Percentiles rank a stretch among this genome's conserved stretches.
Evolutionary conservation across 148 eudicot genomes (phyloP).

Genomic region (Heliamphora exappendiculata): DNA sequence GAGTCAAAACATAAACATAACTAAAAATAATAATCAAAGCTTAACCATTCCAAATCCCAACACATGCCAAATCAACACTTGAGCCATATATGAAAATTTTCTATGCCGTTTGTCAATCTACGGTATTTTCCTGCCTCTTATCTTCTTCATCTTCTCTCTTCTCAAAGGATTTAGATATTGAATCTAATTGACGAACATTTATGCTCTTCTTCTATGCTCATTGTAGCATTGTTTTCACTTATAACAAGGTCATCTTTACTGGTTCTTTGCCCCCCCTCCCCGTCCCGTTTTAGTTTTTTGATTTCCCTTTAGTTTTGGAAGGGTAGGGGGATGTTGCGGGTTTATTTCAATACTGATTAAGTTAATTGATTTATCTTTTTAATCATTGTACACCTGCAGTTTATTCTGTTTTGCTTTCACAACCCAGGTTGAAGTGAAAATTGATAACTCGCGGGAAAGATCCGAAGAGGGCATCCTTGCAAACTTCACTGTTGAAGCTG

Average conservation of each 20-base stretch:
- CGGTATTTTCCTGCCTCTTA: too few species aligned
- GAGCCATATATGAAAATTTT: too few species aligned
- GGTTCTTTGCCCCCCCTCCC: neutral
- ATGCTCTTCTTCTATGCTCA: neutral
- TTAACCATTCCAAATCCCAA: too few species aligned
- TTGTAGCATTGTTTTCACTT: neutral
- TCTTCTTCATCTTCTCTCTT: too few species aligned
- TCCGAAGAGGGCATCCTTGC: conserved; percentile 35
- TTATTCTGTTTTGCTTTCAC: conserved; percentile 2
- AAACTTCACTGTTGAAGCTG: conserved; percentile 63
- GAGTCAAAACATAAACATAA: too few species aligned
- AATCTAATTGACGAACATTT: too few species aligned
- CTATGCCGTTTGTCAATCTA: too few species aligned
- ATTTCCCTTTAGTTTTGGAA: neutral
- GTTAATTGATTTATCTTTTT: neutral
- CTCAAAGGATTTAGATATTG: neutral
- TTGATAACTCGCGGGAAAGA: conserved; percentile 57
- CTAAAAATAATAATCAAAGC: too few species aligned
- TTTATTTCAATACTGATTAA: neutral
- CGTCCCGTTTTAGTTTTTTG: neutral
- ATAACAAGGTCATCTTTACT: neutral
- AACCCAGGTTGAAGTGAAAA: conserved; percentile 78
- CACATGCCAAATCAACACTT: too few species aligned
- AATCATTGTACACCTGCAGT: neutral
- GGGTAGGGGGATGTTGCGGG: neutral